Evolutionary conservation across 2,329 filamentous ascomycete genomes (phyloP).

Genomic region (Exophiala bonariae): DNA sequence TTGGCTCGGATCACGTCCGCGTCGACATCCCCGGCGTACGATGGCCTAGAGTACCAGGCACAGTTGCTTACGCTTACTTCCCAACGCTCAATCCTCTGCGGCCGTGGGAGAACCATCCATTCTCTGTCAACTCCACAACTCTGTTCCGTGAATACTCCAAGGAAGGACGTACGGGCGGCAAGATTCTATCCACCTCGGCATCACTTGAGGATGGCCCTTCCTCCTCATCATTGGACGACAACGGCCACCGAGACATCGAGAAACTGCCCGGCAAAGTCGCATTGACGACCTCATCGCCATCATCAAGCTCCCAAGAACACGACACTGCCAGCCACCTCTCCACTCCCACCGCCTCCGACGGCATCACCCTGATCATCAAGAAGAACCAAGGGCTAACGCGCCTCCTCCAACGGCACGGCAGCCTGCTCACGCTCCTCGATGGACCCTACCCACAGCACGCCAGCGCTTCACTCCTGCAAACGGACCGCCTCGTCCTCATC

Average conservation of each 20-base stretch:
- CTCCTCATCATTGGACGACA: no score
- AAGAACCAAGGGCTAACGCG: neutral
- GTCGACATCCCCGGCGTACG: constrained; percentile 44
- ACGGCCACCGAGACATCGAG: no score
- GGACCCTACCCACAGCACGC: neutral
- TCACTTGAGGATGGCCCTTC: no score
- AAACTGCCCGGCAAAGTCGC: no score
- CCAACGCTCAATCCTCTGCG: constrained; percentile 43
- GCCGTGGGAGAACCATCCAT: constrained; percentile 58
- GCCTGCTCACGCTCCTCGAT: neutral
- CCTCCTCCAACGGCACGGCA: neutral
- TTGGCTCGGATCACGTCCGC: constrained; percentile 38
- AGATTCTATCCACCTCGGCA: no score
- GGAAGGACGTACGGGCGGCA: no score
- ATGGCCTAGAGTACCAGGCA: constrained; percentile 34
- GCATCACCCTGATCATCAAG: neutral
- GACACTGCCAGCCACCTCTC: no score
- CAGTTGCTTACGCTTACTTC: constrained; percentile 52
- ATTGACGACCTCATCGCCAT: no score
- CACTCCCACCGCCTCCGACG: neutral
- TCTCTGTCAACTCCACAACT: constrained; percentile 28
- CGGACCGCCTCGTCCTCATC: neutral
- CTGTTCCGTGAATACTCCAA: neutral
- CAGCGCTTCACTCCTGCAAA: neutral
- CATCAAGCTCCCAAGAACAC: no score